phyloP scores from a whole-genome alignment of 2,329 filamentous ascomycete species.

The Neonectria ditissima region DNA sequence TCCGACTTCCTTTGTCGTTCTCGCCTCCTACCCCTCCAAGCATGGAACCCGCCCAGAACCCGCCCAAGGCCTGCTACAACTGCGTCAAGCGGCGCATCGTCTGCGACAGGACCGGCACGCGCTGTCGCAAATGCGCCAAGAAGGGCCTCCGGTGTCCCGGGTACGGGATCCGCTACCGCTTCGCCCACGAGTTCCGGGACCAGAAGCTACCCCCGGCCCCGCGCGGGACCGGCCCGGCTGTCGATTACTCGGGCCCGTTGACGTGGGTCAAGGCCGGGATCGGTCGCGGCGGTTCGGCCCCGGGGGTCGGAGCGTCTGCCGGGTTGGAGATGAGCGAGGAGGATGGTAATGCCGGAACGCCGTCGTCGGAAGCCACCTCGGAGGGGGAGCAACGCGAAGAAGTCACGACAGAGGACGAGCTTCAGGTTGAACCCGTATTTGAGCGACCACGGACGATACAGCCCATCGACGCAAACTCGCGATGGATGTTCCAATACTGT shows the following conservation, averaged over 20 bases:
- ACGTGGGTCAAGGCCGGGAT: conserved; percentile 16
- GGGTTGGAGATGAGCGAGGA: conserved; percentile 1
- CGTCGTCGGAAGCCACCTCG: conserved; percentile 21
- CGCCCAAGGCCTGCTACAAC: conserved; percentile 29
- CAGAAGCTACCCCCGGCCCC: conserved; percentile 9
- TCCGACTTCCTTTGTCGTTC: neutral
- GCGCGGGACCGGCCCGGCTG: neutral
- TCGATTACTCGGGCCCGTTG: conserved; percentile 18
- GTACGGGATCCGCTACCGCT: conserved; percentile 30
- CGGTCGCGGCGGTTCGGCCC: neutral
- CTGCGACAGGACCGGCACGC: conserved; percentile 27
- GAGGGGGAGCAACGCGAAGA: conserved; percentile 7
- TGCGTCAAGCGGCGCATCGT: conserved; percentile 29
- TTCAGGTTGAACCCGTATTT: neutral
- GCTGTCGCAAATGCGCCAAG: conserved; percentile 26
- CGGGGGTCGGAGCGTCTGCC: neutral
- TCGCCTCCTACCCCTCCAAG: neutral
- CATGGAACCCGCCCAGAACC: neutral
- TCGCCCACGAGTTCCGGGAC: conserved; percentile 23
- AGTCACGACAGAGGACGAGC: neutral
- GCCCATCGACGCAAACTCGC: conserved; percentile 20
- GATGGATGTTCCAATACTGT: conserved; percentile 32
- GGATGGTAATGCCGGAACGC: conserved; percentile 14
- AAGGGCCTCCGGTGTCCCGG: conserved; percentile 26
- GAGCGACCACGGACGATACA: conserved; percentile 6